Conservation (phyloP, 78 protist species). For the Protostelium mycophagum region DNA sequence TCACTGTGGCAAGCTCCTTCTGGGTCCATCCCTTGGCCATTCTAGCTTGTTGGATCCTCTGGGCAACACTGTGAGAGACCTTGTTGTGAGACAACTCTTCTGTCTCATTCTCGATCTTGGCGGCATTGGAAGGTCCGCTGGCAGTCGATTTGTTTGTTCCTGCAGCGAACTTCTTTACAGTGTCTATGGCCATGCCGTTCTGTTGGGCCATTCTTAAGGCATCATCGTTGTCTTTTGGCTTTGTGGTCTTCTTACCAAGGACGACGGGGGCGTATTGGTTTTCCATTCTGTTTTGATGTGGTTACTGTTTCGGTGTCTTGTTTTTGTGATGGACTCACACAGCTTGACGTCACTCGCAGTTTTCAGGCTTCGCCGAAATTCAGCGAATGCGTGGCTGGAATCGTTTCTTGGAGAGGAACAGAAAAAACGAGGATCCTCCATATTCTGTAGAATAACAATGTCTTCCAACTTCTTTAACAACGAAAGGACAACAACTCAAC, state of each 20-base stretch:
- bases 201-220: not conserved
- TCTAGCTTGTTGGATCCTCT: constrained; percentile 59
- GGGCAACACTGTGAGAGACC: constrained; percentile 15
- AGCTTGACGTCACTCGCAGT: no score
- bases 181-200: not conserved
- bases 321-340: no score
- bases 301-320: no score
- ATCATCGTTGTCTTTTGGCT: not conserved
- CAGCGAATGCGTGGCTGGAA: no score
- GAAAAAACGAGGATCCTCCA: no score
- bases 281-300: not conserved
- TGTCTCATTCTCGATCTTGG: not conserved
- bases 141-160: not conserved
- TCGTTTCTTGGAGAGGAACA: no score
- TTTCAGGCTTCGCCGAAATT: no score
- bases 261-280: not conserved
- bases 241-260: not conserved
- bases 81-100: not conserved
- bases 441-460: no score
- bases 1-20: constrained; percentile 64
- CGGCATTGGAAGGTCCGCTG: not conserved
- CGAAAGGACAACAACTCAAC: no score
- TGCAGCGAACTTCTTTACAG: not conserved
- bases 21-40: constrained; percentile 42
- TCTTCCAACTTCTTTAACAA: no score